These are phyloP conservation scores for Colletotrichum sp. DNA, from an alignment of 2,329 filamentous ascomycete genomes.

Conservation along the genomic window DNA sequence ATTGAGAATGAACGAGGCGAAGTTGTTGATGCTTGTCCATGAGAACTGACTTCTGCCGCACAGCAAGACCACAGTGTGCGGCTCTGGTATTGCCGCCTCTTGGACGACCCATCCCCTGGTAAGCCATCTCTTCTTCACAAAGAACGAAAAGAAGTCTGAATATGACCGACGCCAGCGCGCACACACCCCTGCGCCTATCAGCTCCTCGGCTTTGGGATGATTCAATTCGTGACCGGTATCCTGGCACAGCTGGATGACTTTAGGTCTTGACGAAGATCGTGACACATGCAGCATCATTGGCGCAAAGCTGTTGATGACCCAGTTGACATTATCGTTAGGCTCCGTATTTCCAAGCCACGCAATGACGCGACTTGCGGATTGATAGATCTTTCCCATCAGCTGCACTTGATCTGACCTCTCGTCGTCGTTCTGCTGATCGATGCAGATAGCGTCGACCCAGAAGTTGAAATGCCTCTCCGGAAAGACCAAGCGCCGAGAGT, in stretches of 20 bases:
- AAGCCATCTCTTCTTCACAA: slow-evolving; percentile 19
- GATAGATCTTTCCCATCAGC: slow-evolving; percentile 25
- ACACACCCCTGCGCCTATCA: background rate
- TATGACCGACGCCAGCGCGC: background rate
- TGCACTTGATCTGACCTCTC: slow-evolving; percentile 22
- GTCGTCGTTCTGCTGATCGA: slow-evolving; percentile 16
- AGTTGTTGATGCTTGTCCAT: background rate
- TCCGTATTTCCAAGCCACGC: background rate
- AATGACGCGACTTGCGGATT: background rate
- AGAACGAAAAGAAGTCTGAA: slow-evolving; percentile 11
- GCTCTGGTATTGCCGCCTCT: slow-evolving; percentile 21
- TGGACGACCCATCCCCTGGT: slow-evolving; percentile 26
- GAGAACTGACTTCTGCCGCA: background rate
- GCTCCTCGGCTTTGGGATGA: background rate
- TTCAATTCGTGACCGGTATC: background rate
- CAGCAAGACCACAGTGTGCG: background rate
- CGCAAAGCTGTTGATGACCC: slow-evolving; percentile 9
- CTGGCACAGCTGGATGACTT: background rate
- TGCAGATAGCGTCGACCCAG: slow-evolving; percentile 26
- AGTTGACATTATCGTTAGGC: slow-evolving; percentile 15
- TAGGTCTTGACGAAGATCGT: background rate
- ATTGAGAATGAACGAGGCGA: background rate
- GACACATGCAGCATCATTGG: background rate
- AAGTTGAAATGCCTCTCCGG: background rate
- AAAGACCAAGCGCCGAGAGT: background rate